Evolutionary conservation across 106 monocot genomes (phyloP).

Genomic region (Dendrobium officinale): DNA sequence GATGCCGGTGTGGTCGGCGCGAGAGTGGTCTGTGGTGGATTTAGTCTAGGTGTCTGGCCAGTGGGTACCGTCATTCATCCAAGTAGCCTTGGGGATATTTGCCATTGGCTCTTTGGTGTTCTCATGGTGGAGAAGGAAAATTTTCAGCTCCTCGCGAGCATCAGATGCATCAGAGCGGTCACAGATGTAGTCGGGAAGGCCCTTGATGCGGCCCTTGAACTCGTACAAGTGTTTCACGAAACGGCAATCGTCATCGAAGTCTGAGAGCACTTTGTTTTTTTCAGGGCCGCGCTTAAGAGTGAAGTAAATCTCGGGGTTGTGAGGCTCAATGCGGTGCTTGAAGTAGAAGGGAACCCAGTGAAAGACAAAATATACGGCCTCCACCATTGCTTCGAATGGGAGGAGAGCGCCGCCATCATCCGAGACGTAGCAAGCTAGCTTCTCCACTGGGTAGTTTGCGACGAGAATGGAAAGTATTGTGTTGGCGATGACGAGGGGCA

Average conservation of each 20-base stretch:
- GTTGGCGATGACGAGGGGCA: slow-evolving; percentile 46
- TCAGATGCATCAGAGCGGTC: slow-evolving; percentile 45
- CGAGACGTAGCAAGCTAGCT: slow-evolving; percentile 9
- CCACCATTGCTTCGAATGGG: slow-evolving; percentile 25
- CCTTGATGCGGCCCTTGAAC: slow-evolving; percentile 52
- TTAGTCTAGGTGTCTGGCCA: slow-evolving; percentile 31
- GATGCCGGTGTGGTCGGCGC: slow-evolving; percentile 46
- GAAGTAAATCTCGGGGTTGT: slow-evolving; percentile 57
- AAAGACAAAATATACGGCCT: slow-evolving; percentile 43
- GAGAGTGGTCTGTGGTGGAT: slow-evolving; percentile 31
- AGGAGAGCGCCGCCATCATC: slow-evolving; percentile 12
- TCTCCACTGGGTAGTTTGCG: slow-evolving; percentile 3
- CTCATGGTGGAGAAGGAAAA: slow-evolving; percentile 19
- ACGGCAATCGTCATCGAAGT: slow-evolving; percentile 47
- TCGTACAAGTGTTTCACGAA: slow-evolving; percentile 45
- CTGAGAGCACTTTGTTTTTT: slow-evolving; percentile 39
- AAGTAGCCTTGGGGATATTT: slow-evolving; percentile 50
- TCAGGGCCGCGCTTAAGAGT: slow-evolving; percentile 39
- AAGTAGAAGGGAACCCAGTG: slow-evolving; percentile 55
- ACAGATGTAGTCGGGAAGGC: slow-evolving; percentile 41
- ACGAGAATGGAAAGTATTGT: slow-evolving; percentile 45
- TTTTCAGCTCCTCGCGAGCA: slow-evolving; percentile 36
- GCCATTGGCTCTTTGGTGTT: slow-evolving; percentile 21
- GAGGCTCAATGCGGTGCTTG: slow-evolving; percentile 44
- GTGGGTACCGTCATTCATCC: slow-evolving; percentile 44